phyloP scores from a whole-genome alignment of 805 yeast genomes.

The Barnettozyma californica region DNA sequence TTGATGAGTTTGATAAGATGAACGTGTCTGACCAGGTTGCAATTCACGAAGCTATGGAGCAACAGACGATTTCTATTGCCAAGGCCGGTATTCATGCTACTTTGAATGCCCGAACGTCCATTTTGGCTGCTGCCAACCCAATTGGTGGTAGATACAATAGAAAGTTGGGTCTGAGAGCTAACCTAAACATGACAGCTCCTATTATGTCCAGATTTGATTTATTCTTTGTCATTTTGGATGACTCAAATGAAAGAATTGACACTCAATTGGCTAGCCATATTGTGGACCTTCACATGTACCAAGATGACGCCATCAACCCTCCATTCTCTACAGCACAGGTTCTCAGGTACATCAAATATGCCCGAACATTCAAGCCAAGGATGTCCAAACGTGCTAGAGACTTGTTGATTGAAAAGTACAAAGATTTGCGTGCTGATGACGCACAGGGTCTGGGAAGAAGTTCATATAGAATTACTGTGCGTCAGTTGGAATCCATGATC shows the following conservation, averaged over 20 bases:
- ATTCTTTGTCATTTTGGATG: constrained; percentile 91
- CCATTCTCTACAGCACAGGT: constrained; percentile 88
- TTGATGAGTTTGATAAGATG: constrained; percentile 98
- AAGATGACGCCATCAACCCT: constrained; percentile 86
- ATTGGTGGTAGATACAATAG: constrained; percentile 95
- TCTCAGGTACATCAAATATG: constrained; percentile 83
- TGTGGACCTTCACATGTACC: constrained; percentile 84
- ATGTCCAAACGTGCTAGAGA: constrained; percentile 79
- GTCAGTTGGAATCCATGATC: constrained; percentile 93
- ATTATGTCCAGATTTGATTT: constrained; percentile 97
- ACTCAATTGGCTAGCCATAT: constrained; percentile 89
- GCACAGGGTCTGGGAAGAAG: constrained; percentile 83
- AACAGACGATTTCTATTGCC: constrained; percentile 96
- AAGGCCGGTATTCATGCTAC: constrained; percentile 99
- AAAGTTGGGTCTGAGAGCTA: constrained; percentile 75
- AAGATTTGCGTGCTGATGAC: constrained; percentile 82
- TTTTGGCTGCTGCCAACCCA: constrained; percentile 98
- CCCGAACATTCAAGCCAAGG: constrained; percentile 86
- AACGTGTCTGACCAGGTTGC: constrained; percentile 94
- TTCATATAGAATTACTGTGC: constrained; percentile 91
- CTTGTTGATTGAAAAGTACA: constrained; percentile 70
- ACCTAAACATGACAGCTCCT: constrained; percentile 94
- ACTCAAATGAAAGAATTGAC: constrained; percentile 87
- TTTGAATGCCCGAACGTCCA: constrained; percentile 91
- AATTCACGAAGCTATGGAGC: constrained; percentile 99